Evolutionary conservation across 108 stramenopile genomes (phyloP).

Genomic region (Asterionellopsis glacialis): DNA sequence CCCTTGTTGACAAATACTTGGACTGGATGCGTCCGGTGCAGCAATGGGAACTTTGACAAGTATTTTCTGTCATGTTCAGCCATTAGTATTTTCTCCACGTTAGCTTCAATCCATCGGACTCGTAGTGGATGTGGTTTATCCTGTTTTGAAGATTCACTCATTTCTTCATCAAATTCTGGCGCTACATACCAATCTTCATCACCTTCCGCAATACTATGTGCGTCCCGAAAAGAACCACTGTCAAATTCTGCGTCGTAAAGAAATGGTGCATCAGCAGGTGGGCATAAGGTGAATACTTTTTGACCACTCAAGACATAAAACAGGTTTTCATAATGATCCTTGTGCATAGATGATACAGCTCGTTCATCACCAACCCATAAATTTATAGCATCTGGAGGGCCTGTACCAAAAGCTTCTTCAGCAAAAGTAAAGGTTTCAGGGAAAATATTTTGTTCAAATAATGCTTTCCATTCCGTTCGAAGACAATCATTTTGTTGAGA

Average conservation of each 20-base stretch:
- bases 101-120: slow-evolving; percentile 13
- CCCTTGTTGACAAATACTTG: slow-evolving; percentile 38
- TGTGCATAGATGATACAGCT: slow-evolving; percentile 89
- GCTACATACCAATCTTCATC: slow-evolving; percentile 12
- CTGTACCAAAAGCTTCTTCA: slow-evolving; percentile 59
- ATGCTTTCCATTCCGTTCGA: slow-evolving; percentile 41
- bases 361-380: slow-evolving; percentile 93
- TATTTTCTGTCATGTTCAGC: neutral
- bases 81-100: neutral
- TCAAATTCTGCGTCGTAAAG: slow-evolving; percentile 53
- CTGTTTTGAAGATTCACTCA: neutral
- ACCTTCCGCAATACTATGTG: neutral
- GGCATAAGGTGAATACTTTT: slow-evolving; percentile 88
- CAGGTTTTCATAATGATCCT: slow-evolving; percentile 95
- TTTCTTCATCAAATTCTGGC: slow-evolving; percentile 23
- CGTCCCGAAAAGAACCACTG: slow-evolving; percentile 33
- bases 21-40: slow-evolving; percentile 23
- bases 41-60: neutral
- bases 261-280: slow-evolving; percentile 80
- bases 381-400: slow-evolving; percentile 89
- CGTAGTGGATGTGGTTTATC: neutral
- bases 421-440: slow-evolving; percentile 40
- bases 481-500: slow-evolving; percentile 85
- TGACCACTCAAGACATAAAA: slow-evolving; percentile 88
- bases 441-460: slow-evolving; percentile 33